phyloP scores from a whole-genome alignment of 208 protist species.

The Leptomonas seymouri region DNA sequence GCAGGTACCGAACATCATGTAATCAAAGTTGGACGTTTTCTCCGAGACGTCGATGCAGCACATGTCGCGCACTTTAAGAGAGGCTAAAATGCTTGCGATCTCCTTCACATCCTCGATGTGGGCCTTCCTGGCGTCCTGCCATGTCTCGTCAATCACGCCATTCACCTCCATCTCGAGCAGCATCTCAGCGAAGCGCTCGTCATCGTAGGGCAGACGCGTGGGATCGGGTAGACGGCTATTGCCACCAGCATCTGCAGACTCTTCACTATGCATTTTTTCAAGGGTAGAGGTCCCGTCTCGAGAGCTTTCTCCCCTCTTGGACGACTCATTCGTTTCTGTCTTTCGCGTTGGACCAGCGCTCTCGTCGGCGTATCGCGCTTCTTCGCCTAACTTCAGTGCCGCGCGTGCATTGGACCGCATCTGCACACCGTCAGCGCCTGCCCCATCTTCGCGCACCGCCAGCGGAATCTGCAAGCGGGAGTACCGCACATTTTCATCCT shows the following conservation, averaged over 20 bases:
- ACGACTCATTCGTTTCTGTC: neutral
- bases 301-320: neutral
- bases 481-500: conserved; percentile 43
- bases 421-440: neutral
- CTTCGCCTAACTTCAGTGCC: conserved; percentile 27
- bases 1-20: conserved; percentile 89
- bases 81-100: conserved; percentile 61
- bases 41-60: conserved; percentile 82
- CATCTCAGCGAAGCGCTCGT: conserved; percentile 83
- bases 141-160: conserved; percentile 84
- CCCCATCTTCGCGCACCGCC: conserved; percentile 5
- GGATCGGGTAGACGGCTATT: conserved; percentile 21
- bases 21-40: conserved; percentile 90
- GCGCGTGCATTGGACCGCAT: conserved; percentile 52
- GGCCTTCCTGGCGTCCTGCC: conserved; percentile 78
- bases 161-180: conserved; percentile 92
- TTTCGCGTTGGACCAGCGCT: neutral
- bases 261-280: neutral
- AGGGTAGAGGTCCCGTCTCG: neutral
- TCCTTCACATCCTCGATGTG: conserved; percentile 85
- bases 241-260: neutral
- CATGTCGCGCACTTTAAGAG: conserved; percentile 83
- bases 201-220: conserved; percentile 77
- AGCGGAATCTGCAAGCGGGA: conserved; percentile 68
- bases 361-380: conserved; percentile 23